Percentiles rank a stretch among this genome's conserved stretches.
These are phyloP conservation scores for Canna indica DNA, from an alignment of 176 grass and related monocot genomes.

Conservation along the genomic window DNA sequence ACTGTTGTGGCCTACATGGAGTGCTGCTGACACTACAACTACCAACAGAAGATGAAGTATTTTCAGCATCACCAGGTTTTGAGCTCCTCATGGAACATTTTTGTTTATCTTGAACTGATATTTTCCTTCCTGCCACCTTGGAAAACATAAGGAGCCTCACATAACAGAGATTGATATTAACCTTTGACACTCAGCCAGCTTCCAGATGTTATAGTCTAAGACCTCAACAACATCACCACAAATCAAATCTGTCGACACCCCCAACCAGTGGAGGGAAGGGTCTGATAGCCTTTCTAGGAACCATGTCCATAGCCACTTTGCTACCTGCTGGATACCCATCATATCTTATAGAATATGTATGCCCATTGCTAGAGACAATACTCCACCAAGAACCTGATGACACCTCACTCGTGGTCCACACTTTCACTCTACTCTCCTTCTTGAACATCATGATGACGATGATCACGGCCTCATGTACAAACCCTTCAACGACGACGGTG, in stretches of 20 bases:
- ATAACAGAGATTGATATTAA: conserved; percentile 32
- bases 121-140: background rate
- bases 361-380: conserved; percentile 71
- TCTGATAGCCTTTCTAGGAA: conserved; percentile 52
- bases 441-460: conserved; percentile 36
- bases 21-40: conserved; percentile 59
- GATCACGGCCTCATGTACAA: background rate
- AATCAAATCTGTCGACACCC: conserved; percentile 23
- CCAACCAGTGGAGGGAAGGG: conserved; percentile 28
- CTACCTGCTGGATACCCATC: conserved; percentile 11
- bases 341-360: conserved; percentile 49
- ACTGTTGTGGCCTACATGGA: conserved; percentile 17
- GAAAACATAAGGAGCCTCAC: conserved; percentile 45
- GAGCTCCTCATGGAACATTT: background rate
- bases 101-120: background rate
- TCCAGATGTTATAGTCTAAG: conserved; percentile 64
- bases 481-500: no score
- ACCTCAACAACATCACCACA: conserved; percentile 46
- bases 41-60: conserved; percentile 63
- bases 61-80: conserved; percentile 41
- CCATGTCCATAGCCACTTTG: conserved; percentile 28
- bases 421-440: conserved; percentile 58
- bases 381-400: conserved; percentile 53
- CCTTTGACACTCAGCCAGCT: conserved; percentile 38
- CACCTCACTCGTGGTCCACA: conserved; percentile 33